Percentiles rank a stretch among this genome's conserved stretches.
Conservation (phyloP, 2,329 filamentous ascomycete genomes). For the Sporothrix dimorphospora region DNA sequence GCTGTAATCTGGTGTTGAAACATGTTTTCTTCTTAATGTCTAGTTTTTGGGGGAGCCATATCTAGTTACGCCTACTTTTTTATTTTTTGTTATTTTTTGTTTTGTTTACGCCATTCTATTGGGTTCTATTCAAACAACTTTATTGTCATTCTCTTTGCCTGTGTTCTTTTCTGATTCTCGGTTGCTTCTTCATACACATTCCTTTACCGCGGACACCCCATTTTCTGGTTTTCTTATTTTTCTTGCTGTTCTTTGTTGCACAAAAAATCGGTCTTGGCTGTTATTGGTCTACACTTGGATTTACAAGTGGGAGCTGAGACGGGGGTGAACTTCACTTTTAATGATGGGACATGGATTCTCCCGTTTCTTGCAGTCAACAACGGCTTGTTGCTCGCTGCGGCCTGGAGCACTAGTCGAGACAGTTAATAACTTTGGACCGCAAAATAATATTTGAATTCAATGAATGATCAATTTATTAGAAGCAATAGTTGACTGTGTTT, state of each 20-base stretch:
- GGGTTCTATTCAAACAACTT: background rate
- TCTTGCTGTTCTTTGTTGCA: background rate
- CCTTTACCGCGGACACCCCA: background rate
- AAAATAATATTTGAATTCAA: constrained; percentile 19
- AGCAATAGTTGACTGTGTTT: background rate
- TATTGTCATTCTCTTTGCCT: background rate
- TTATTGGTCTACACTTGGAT: background rate
- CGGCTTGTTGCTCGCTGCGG: background rate
- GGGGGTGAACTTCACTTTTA: background rate
- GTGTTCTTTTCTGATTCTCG: background rate
- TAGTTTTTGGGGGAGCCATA: background rate
- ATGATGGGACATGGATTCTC: background rate
- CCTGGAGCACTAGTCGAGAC: background rate
- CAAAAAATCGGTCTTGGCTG: background rate
- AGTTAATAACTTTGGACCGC: constrained; percentile 6
- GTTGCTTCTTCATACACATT: background rate
- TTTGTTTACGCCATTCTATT: constrained; percentile 6
- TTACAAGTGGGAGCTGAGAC: background rate
- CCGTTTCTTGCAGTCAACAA: background rate
- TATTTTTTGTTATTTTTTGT: background rate
- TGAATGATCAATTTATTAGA: background rate
- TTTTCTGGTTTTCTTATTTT: background rate
- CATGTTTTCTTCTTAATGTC: constrained; percentile 10
- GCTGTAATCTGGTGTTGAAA: constrained; percentile 35
- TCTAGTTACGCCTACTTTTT: background rate